A percentile compares a stretch with the other conserved stretches of the same genome.
Conservation (phyloP, 2,329 filamentous ascomycete species). For the Sphaerulina populicola region DNA sequence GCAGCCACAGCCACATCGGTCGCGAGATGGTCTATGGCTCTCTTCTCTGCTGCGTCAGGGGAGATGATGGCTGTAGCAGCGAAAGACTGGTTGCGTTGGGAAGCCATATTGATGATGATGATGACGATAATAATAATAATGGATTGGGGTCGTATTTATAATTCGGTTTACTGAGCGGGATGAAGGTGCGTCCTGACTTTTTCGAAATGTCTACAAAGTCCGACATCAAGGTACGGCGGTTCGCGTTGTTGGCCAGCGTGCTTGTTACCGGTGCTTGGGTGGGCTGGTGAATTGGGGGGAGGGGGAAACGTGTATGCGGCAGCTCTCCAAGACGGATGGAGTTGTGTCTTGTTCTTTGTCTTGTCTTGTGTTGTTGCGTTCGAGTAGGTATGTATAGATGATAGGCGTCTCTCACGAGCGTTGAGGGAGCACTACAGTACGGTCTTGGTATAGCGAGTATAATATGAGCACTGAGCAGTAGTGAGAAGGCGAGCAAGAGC, state of each 20-base stretch:
- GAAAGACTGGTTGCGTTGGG: constrained; percentile 30
- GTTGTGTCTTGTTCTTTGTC: too few relatives aligned
- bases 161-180: constrained; percentile 40
- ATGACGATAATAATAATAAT: constrained; percentile 28
- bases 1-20: too few relatives aligned
- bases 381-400: background rate
- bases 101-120: constrained; percentile 36
- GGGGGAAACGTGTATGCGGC: constrained; percentile 8
- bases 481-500: too few relatives aligned
- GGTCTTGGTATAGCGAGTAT: too few relatives aligned
- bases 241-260: constrained; percentile 9
- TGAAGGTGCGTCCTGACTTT: constrained; percentile 41
- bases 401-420: too few relatives aligned
- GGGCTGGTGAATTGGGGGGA: too few relatives aligned
- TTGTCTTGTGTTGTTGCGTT: background rate
- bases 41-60: constrained; percentile 27
- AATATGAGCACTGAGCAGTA: too few relatives aligned
- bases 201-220: constrained; percentile 35
- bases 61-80: constrained; percentile 24
- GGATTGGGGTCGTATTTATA: constrained; percentile 23
- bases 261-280: constrained; percentile 1
- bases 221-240: constrained; percentile 28
- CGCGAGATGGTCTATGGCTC: constrained; percentile 31
- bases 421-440: too few relatives aligned
- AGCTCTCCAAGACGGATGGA: constrained; percentile 3